Evolutionary conservation across 225 moss, liverwort and hornwort species (phyloP).

Genomic region (Bryoerythrophyllum caledonicum): DNA sequence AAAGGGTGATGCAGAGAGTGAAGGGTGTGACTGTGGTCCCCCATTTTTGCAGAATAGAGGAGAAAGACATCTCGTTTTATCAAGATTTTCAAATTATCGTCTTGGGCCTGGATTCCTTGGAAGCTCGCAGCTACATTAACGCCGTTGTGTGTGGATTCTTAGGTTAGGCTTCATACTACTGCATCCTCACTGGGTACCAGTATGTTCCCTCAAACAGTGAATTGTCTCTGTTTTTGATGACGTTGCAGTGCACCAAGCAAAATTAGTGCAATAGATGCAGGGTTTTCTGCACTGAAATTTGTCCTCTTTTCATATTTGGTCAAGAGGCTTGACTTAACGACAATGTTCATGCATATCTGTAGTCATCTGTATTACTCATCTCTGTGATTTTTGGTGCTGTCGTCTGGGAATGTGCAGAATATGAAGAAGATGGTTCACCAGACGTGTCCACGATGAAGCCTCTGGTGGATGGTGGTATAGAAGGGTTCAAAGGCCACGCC

Average conservation of each 20-base stretch:
- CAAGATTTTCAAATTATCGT: slow-evolving; percentile 94
- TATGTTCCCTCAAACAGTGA: not conserved
- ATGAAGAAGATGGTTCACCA: slow-evolving; percentile 80
- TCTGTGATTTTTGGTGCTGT: slow-evolving; percentile 10
- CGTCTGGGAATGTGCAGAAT: slow-evolving; percentile 56
- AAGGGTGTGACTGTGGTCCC: slow-evolving; percentile 92
- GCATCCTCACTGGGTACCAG: slow-evolving; percentile 18
- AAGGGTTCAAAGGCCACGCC: slow-evolving; percentile 98
- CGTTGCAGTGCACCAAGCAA: not conserved
- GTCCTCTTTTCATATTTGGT: slow-evolving; percentile 4
- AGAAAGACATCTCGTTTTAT: slow-evolving; percentile 87
- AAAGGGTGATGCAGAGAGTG: slow-evolving; percentile 94
- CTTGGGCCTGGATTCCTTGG: slow-evolving; percentile 93
- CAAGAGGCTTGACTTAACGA: not conserved
- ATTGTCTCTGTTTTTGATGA: not conserved
- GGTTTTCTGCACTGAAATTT: not conserved
- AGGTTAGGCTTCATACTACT: slow-evolving; percentile 48
- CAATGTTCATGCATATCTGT: not conserved
- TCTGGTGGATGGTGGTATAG: slow-evolving; percentile 95
- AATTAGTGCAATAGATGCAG: not conserved
- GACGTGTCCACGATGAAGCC: slow-evolving; percentile 85
- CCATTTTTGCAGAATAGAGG: slow-evolving; percentile 98
- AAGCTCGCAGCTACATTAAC: slow-evolving; percentile 98
- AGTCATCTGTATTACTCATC: slow-evolving; percentile 17
- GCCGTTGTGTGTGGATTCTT: slow-evolving; percentile 91